These are phyloP conservation scores for Metarhizium anisopliae DNA, from an alignment of 2,329 filamentous ascomycete genomes.

Conservation along the genomic window DNA sequence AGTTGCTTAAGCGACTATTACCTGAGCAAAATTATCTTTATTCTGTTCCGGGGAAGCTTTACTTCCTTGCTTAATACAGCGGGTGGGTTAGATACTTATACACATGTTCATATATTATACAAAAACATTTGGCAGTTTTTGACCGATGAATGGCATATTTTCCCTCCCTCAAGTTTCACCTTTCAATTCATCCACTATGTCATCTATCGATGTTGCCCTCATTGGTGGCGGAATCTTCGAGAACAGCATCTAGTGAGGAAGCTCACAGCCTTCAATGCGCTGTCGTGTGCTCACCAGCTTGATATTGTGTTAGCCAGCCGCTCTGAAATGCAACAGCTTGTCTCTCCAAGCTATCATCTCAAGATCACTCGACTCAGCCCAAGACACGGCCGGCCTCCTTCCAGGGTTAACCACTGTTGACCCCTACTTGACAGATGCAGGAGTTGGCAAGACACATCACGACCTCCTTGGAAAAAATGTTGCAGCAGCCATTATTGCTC, in stretches of 20 bases:
- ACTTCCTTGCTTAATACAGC: no score
- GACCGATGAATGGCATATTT: no score
- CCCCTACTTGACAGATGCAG: slow-evolving; percentile 48
- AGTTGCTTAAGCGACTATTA: no score
- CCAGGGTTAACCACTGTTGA: slow-evolving; percentile 21
- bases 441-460: slow-evolving; percentile 33
- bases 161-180: no score
- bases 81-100: no score
- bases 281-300: no score
- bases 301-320: slow-evolving; percentile 37
- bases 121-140: no score
- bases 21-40: no score
- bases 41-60: no score
- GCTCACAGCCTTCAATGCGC: no score
- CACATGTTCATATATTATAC: no score
- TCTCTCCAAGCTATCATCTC: slow-evolving; percentile 59
- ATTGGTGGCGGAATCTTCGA: slow-evolving; percentile 57
- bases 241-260: slow-evolving; percentile 37
- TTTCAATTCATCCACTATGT: not conserved
- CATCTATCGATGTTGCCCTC: slow-evolving; percentile 44
- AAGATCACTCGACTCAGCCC: slow-evolving; percentile 42
- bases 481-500: slow-evolving; percentile 43
- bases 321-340: slow-evolving; percentile 40
- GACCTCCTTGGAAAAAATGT: slow-evolving; percentile 48
- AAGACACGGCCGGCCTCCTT: not conserved